Base-by-base conservation (phyloP, 83 land plant species). In the Isoetes engelmannii region DNA sequence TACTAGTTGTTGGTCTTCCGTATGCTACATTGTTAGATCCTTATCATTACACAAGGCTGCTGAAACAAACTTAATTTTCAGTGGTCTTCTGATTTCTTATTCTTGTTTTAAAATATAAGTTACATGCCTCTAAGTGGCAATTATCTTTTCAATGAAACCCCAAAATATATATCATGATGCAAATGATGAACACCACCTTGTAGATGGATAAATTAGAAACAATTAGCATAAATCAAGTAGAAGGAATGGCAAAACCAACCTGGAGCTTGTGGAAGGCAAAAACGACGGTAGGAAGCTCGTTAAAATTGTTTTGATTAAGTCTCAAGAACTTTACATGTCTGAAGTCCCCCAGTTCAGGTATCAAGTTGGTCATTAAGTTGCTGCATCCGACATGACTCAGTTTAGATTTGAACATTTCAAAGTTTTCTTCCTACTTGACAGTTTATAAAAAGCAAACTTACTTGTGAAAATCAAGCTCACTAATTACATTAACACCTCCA, bases 391-490 rank as follows among this genome's bases (percentile, higher is more conserved):
- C 3, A 51, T 51, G 37, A 28, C 37, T 28, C 37, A 51, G 54
- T 12, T 12, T 12, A 10, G 15, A 51, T 51, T 7, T 10, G 54
- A 51, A n/a, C 15, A 12, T 51, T 51, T 51, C 54, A 0, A 51
- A 51, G 54, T 3, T 51, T 51, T 51, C 12, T 12, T 10, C 54
- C 54, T 51, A 10, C 3, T 51, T 15, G 15, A n/a, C 12, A 51
- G 54, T 15, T 13, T 3, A 59, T 17, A 59, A 15, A 19, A 60
- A 21, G n/a, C 47, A 28, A 0, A 17, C 67, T 18, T 44, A 63
- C 74, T 57, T 72, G 74, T 63, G 69, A 68, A 72, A 63, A 57
- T 72, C 70, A 53, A 72, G 63, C 21, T 72, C 74, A 4, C 17
- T 72, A 12, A 72, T 46, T 5, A 65, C 20, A 21, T 68, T 72